Evolutionary conservation across 139 green algal genomes (phyloP).

Genomic region (Chlamydomonas incerta): DNA sequence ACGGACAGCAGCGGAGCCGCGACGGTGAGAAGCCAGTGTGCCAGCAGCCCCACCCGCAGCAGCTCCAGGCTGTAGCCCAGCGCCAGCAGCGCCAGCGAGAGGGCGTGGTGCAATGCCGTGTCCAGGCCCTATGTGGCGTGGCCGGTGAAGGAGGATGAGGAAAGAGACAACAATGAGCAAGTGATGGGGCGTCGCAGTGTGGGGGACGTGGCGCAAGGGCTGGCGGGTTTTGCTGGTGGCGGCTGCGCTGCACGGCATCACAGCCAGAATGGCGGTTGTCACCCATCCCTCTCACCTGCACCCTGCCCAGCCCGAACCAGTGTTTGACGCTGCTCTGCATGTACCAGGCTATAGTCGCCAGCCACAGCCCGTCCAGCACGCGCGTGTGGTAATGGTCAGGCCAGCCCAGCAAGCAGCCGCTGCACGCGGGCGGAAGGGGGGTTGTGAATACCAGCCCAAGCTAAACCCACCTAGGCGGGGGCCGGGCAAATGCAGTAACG

Average conservation of each 20-base stretch:
- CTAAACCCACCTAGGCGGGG: no score
- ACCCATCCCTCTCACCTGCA: not conserved
- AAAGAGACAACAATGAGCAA: no score
- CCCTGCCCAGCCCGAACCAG: slow-evolving; percentile 29
- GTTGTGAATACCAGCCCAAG: no score
- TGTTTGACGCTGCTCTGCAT: slow-evolving; percentile 6
- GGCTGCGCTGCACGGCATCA: no score
- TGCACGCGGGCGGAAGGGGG: no score
- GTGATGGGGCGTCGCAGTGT: no score
- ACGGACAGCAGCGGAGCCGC: slow-evolving; percentile 4
- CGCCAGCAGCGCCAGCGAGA: not conserved
- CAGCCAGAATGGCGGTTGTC: no score
- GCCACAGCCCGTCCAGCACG: slow-evolving; percentile 6
- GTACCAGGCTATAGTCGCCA: slow-evolving; percentile 16
- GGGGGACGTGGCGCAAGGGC: no score
- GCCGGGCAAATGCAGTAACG: no score
- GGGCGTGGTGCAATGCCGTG: slow-evolving; percentile 6
- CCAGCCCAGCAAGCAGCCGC: slow-evolving; percentile 21
- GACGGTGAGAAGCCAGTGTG: slow-evolving; percentile 2
- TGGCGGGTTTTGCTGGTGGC: no score
- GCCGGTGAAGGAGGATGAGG: no score
- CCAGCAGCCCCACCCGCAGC: slow-evolving; percentile 9
- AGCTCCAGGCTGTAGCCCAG: slow-evolving; percentile 1
- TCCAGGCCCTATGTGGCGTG: not conserved
- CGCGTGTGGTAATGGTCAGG: not conserved